Evolutionary conservation across 2,329 filamentous ascomycete species (phyloP).

Genomic region (Alternaria incomplexa): DNA sequence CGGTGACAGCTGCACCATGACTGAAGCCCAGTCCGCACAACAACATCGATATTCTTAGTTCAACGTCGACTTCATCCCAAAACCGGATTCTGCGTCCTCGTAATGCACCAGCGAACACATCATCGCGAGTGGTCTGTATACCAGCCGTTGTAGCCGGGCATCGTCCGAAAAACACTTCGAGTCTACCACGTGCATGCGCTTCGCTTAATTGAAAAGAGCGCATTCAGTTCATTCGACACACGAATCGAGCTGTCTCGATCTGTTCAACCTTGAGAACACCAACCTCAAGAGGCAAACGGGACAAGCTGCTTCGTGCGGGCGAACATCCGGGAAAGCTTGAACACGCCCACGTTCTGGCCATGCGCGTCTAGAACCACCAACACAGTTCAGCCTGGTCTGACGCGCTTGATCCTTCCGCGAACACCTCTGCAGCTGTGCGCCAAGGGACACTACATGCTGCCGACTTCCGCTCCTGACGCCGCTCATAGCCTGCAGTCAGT

Average conservation of each 20-base stretch:
- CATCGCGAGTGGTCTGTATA: neutral
- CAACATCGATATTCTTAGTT: neutral
- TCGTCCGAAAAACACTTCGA: neutral
- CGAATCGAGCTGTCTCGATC: neutral
- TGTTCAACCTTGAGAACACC: neutral
- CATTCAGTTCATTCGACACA: neutral
- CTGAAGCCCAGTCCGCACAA: neutral
- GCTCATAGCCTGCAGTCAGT: neutral
- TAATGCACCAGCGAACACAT: neutral
- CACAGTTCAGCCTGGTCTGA: neutral
- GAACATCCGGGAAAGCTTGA: neutral
- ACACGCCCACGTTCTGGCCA: neutral
- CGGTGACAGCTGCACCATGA: constrained; percentile 1
- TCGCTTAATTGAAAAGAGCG: neutral
- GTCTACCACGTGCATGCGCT: neutral
- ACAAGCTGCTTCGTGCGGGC: neutral
- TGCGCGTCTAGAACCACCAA: neutral
- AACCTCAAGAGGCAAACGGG: neutral
- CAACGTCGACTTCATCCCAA: neutral
- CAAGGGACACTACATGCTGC: neutral
- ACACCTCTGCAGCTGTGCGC: neutral
- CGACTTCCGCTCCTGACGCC: neutral
- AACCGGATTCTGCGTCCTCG: neutral
- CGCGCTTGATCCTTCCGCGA: neutral
- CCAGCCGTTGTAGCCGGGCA: neutral